phyloP scores from a whole-genome alignment of 139 green algal genomes.

The Chlamydomonas eustigma region DNA sequence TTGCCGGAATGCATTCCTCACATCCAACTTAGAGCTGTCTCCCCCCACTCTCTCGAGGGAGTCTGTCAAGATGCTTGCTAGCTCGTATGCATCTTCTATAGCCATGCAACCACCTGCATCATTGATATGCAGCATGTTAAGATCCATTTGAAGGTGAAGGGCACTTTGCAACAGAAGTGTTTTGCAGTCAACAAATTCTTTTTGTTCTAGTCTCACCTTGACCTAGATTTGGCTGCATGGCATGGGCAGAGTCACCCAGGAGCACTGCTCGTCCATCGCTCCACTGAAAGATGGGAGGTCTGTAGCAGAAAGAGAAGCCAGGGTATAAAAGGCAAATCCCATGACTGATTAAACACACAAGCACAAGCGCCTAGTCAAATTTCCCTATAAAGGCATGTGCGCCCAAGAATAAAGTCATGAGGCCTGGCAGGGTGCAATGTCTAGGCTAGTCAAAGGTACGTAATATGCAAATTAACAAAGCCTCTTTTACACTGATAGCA shows the following conservation, averaged over 20 bases:
- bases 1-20: conserved; percentile 25
- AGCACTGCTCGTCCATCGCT: conserved; percentile 77
- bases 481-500: too few species aligned
- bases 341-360: too few species aligned
- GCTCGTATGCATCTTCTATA: conserved; percentile 84
- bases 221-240: conserved; percentile 98
- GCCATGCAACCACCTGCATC: conserved; percentile 82
- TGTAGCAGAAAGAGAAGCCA: too few species aligned
- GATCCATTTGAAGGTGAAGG: too few species aligned
- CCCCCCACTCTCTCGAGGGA: conserved; percentile 15
- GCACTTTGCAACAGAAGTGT: too few species aligned
- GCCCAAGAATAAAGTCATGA: too few species aligned
- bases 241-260: conserved; percentile 92
- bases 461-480: too few species aligned
- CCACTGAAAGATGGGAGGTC: conserved; percentile 74
- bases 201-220: conserved; percentile 65
- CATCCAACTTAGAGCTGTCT: conserved; percentile 9
- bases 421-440: too few species aligned
- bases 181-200: too few species aligned
- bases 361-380: neutral
- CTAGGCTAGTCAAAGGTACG: too few species aligned
- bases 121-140: neutral
- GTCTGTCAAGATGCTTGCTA: conserved; percentile 52
- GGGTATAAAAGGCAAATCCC: too few species aligned
- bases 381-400: neutral